Evolutionary conservation across 1,139 yeast genomes (phyloP), one percentile per base, ranked within the genome.

Genomic region (Debaryomyces subglobosus): DNA sequence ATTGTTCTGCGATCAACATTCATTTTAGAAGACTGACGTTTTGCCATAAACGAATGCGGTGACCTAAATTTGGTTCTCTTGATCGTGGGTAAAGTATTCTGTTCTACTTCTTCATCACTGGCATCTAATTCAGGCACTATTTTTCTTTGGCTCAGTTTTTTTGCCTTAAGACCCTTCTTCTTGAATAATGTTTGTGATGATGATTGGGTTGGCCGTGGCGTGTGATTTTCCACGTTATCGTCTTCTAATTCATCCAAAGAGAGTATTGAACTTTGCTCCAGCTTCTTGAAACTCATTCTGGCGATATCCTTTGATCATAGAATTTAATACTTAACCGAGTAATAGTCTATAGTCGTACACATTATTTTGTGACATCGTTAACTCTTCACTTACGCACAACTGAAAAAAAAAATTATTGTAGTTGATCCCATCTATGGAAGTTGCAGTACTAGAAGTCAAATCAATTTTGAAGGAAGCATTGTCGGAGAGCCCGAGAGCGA

Each of bases 111-210:
- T n/a, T 47, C 51, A 12, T 37, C 45, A 8, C 48, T 52, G 10
- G 49, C 58, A 18, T 49, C 57, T 7, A 46, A 25, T n/a, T 37
- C 45, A 18, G 40, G 32, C 24, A 30, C 42, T 5, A 42, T 44
- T 39, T 42, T 44, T 39, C 55, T 43, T 12, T 27, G 39, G 8
- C 46, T 13, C 10, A 48, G 32, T 16, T 42, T 47, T 13, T 37
- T 37, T 7, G 40, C 43, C 39, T 51, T 53, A n/a, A 49, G 43
- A 5, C 39, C 43, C 49, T 64, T 65, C 59, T 59, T 61, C 52
- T 65, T 65, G 56, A 65, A 65, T 18, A 39, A 27, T 10, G 46
- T 39, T 9, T 35, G 33, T 20, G 38, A 13, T 12, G 35, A 36
- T 21, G 13, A 1, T 20, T 40, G 25, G 12, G n/a, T 43, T 3